Evolutionary conservation across 2,329 filamentous ascomycete species (phyloP), one percentile per base, ranked within the genome.

Genomic region (Cercospora zeina): DNA sequence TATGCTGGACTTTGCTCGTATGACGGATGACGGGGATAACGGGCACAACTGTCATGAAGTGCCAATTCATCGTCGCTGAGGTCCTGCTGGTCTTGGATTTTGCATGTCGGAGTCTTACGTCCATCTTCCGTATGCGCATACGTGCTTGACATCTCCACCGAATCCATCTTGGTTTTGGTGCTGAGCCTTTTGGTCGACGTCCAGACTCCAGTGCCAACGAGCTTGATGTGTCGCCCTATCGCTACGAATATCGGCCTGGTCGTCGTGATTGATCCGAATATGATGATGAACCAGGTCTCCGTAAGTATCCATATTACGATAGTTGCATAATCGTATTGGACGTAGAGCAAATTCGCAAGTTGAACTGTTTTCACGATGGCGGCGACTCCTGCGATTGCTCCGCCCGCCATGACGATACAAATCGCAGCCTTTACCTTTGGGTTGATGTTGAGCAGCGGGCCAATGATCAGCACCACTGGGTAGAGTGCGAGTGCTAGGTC

Each of bases 271-370:
- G 63, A 63, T 27, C 65, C 66, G 36, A 68, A 65, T 50, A 68
- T 68, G 58, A 68, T 67, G 55, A 67, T 68, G 51, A 67, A 66
- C 66, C 66, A 68, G 21, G 64, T 65, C 36, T 65, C 58, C 3
- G 63, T 67, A 36, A 62, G 33, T 1, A 55, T 56, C 54, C 65
- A 67, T 2, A 60, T 60, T 3, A 62, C 42, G 10, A 64, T 42
- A 33, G 30, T 61, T 9, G 63, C 58, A 42, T 62, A 65, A 27
- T 61, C 39, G 39, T 53, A 60, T 57, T 39, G 42, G 7, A 47
- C 24, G 13, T 54, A 33, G 42, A 62, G 42, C 34, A 34, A 53
- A 27, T 34, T 47, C 14, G 54, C 56, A 30, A 67, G 50, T 16
- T 58, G 27, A 11, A 63, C 55, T 36, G 64, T 65, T 54, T 67